Conservation (phyloP, 768 basidiomycete species). For the Arthromyces matolae region DNA sequence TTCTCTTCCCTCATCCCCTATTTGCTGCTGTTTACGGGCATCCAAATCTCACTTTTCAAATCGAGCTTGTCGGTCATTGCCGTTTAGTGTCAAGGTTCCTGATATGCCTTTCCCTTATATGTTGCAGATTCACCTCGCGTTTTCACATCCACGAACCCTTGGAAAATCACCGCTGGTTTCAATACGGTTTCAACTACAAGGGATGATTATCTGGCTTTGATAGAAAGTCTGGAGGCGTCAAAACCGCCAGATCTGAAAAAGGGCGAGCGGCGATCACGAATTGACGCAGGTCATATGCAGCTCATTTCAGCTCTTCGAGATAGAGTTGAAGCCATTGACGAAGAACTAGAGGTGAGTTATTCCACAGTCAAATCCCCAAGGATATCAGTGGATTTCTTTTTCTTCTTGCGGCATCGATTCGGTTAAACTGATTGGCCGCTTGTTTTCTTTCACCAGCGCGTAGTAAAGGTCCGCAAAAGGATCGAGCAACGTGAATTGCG, state of each 20-base stretch:
- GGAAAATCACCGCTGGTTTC: conserved; percentile 82
- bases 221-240: conserved; percentile 56
- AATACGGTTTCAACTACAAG: conserved; percentile 65
- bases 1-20: conserved; percentile 35
- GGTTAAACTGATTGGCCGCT: conserved; percentile 7
- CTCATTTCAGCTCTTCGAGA: conserved; percentile 61
- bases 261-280: conserved; percentile 49
- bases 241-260: conserved; percentile 43
- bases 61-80: conserved; percentile 36
- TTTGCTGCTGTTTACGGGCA: conserved; percentile 73
- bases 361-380: conserved; percentile 11
- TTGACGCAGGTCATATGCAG: conserved; percentile 56
- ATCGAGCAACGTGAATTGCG: conserved; percentile 70
- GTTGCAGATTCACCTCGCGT: conserved; percentile 76
- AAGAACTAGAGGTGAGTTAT: conserved; percentile 67
- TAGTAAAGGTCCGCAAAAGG: conserved; percentile 65
- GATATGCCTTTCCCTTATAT: conserved; percentile 23
- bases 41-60: conserved; percentile 41
- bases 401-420: conserved; percentile 3
- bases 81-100: conserved; percentile 27
- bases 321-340: conserved; percentile 62
- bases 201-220: conserved; percentile 65
- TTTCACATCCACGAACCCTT: conserved; percentile 84
- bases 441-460: conserved; percentile 46
- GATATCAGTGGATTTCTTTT: conserved; percentile 3